phyloP scores from a whole-genome alignment of 1,284 basidiomycete species.

The Ceratobasidium sp. region DNA sequence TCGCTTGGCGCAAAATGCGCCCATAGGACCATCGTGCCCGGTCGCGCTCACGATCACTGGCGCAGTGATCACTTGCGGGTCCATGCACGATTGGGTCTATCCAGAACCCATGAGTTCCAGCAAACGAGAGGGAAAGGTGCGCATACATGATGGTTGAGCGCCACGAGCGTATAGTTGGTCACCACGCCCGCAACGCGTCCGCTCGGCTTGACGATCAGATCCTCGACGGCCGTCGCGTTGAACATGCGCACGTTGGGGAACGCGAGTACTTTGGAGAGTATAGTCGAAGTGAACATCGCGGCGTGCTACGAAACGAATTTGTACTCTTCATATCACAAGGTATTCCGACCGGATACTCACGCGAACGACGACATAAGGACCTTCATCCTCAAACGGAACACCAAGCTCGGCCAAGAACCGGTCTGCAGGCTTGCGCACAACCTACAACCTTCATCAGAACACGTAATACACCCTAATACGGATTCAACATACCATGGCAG shows the following conservation, averaged over 20 bases:
- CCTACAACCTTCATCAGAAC: slow-evolving; percentile 52
- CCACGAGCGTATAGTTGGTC: slow-evolving; percentile 84
- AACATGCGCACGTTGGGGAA: slow-evolving; percentile 76
- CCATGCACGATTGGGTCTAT: slow-evolving; percentile 75
- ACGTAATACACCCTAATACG: too few relatives aligned
- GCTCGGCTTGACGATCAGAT: slow-evolving; percentile 72
- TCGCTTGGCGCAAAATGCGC: slow-evolving; percentile 83
- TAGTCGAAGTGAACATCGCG: slow-evolving; percentile 80
- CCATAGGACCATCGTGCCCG: slow-evolving; percentile 84
- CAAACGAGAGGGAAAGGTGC: neutral
- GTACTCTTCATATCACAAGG: neutral
- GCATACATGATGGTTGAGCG: slow-evolving; percentile 75
- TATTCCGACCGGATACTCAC: neutral
- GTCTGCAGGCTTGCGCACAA: slow-evolving; percentile 83
- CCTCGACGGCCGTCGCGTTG: slow-evolving; percentile 80
- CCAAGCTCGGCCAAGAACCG: slow-evolving; percentile 74
- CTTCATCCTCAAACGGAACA: slow-evolving; percentile 83
- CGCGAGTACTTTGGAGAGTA: slow-evolving; percentile 75
- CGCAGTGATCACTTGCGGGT: slow-evolving; percentile 82
- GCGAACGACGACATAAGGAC: slow-evolving; percentile 72
- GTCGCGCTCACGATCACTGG: slow-evolving; percentile 75
- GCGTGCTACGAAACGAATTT: slow-evolving; percentile 61
- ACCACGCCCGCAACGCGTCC: slow-evolving; percentile 84
- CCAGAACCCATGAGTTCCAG: slow-evolving; percentile 15
- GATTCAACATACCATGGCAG: slow-evolving; percentile 67